phyloP scores from a whole-genome alignment of 257 asterid genomes.

The Verbena officinalis region DNA sequence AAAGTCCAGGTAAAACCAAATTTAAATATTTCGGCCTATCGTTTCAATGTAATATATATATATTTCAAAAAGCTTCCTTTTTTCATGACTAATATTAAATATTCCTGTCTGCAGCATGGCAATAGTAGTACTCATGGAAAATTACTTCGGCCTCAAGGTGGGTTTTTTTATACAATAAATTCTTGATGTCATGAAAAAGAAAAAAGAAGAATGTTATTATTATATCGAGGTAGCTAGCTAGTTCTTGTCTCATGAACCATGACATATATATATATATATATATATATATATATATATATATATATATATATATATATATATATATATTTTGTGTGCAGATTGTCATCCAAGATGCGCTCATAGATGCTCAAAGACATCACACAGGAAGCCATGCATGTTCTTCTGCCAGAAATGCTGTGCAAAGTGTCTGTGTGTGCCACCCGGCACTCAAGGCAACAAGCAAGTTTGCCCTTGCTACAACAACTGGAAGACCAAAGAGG shows the following conservation, averaged over 20 bases:
- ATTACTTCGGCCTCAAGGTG: conserved; percentile 63
- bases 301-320: no score
- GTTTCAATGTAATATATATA: background rate
- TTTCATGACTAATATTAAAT: conserved; percentile 11
- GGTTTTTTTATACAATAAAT: background rate
- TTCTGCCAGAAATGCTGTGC: conserved; percentile 69
- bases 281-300: no score
- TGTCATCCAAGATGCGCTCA: conserved; percentile 48
- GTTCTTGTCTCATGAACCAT: no score
- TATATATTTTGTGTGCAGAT: conserved; percentile 35
- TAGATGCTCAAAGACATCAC: conserved; percentile 65
- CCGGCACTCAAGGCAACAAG: conserved; percentile 73
- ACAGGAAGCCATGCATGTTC: conserved; percentile 75
- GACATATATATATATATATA: no score
- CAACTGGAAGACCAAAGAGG: conserved; percentile 73
- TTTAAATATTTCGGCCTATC: no score
- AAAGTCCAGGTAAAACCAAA: conserved; percentile 32
- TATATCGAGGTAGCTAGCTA: no score
- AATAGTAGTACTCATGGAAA: conserved; percentile 51
- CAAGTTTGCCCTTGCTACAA: conserved; percentile 77
- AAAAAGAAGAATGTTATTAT: no score
- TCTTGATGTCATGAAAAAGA: no score
- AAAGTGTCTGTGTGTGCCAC: conserved; percentile 66
- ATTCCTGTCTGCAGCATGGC: conserved; percentile 49
- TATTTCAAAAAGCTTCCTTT: background rate